Percentiles rank a stretch among this genome's conserved stretches.
phyloP scores from a whole-genome alignment of 2,329 filamentous ascomycete genomes.

The Triangularia verruculosa region DNA sequence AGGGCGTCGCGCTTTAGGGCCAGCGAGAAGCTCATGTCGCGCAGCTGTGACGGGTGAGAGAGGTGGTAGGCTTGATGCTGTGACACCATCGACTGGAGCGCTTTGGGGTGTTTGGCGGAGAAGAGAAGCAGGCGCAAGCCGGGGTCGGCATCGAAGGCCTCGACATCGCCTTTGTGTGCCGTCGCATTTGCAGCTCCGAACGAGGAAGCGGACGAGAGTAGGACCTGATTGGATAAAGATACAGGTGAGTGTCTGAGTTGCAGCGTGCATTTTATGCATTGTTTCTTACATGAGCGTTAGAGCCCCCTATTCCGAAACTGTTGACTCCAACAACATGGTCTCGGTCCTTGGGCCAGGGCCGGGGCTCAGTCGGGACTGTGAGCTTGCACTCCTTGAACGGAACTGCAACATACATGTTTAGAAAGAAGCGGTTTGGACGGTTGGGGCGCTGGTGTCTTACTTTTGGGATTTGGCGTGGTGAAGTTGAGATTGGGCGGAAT shows the following conservation, averaged over 20 bases:
- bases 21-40: conserved; percentile 20
- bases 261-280: conserved; percentile 11
- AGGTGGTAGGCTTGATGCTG: conserved; percentile 4
- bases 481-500: conserved; percentile 37
- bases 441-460: not conserved
- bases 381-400: conserved; percentile 27
- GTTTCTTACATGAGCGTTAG: conserved; percentile 36
- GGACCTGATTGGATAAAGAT: not conserved
- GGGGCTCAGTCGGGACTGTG: conserved; percentile 27
- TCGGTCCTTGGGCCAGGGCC: conserved; percentile 28
- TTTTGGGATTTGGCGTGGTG: conserved; percentile 31
- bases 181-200: not conserved
- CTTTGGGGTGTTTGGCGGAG: conserved; percentile 22
- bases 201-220: not conserved
- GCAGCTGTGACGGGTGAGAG: not conserved
- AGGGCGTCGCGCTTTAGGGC: not conserved
- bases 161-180: not conserved
- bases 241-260: not conserved
- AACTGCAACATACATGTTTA: conserved; percentile 20
- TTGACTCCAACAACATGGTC: conserved; percentile 35
- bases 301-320: conserved; percentile 40
- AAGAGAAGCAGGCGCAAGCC: conserved; percentile 18
- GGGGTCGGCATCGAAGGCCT: not conserved
- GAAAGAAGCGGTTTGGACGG: not conserved
- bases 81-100: conserved; percentile 10